Evolutionary conservation across 345 rosid species (phyloP), one percentile per base, ranked within the genome.

Genomic region (Salix suchowensis): DNA sequence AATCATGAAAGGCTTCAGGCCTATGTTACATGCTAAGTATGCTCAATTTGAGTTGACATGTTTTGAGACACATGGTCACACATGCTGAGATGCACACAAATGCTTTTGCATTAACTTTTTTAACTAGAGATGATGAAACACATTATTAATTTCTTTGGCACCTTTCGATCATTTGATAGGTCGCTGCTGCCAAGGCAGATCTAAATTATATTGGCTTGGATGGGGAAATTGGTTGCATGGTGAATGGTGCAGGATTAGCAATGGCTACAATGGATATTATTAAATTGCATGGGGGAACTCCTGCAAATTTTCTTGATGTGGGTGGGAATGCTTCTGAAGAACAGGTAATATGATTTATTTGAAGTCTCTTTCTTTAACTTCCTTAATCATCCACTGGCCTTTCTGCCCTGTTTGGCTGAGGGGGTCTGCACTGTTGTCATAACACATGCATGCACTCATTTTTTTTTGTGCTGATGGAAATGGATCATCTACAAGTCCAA

Each of bases 211-310:
- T 94, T 48, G 99, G 99, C 37, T 82, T 96, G 70, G 99, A 96
- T 82, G 99, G 99, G 69, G 99, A 96, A 88, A 96, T 96, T 80
- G 99, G 99, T 68, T 96, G 99, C 92, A 96, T 96, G 99, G 99
- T 96, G 71, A 96, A 96, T 86, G 99, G 99, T 76, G 98, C 99
- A n/a, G 98, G 99, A 82, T 84, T 96, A 77, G 99, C 98, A 19
- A 96, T 93, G 98, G 98, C 99, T 76, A 92, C 98, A 28, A 96
- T 94, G 99, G 99, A 96, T 85, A 94, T 96, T 62, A 94, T 96
- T 68, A 96, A 96, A 83, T 68, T 96, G 89, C 98, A 94, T 74
- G 99, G 98, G 28, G 99, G 98, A 77, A 96, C 99, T 67, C 99
- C 98, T 37, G 99, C 99, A 75, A 96, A 96, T 87, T 96, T 94